Conservation (phyloP, 1,284 basidiomycete genomes). For the Moniliophthora roreri region DNA sequence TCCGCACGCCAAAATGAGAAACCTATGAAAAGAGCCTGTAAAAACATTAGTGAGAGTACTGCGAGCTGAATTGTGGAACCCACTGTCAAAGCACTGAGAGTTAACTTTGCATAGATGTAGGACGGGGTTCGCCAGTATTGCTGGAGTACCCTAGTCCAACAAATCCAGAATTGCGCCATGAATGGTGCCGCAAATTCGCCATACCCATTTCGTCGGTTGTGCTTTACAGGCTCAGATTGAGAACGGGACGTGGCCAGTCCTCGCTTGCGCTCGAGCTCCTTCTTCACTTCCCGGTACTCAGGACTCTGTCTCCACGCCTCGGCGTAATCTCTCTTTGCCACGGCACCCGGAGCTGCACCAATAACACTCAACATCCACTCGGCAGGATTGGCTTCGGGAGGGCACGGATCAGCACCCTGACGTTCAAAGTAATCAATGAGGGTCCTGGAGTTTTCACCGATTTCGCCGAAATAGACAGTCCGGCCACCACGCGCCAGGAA, state of each 20-base stretch:
- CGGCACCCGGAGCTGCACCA: conserved; percentile 23
- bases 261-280: conserved; percentile 28
- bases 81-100: conserved; percentile 38
- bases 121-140: conserved; percentile 51
- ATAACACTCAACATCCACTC: conserved; percentile 28
- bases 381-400: conserved; percentile 22
- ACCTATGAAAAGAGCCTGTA: conserved; percentile 49
- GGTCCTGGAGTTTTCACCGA: conserved; percentile 43
- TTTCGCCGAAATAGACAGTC: conserved; percentile 58
- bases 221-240: conserved; percentile 8
- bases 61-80: not conserved
- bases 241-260: conserved; percentile 17
- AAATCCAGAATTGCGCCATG: conserved; percentile 37
- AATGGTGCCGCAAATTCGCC: conserved; percentile 43
- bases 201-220: conserved; percentile 14
- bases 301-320: conserved; percentile 29
- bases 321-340: conserved; percentile 30
- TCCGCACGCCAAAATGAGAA: conserved; percentile 67
- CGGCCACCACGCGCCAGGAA: conserved; percentile 47
- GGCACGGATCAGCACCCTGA: conserved; percentile 37
- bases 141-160: conserved; percentile 27
- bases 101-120: conserved; percentile 68
- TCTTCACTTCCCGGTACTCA: conserved; percentile 26
- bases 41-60: not conserved
- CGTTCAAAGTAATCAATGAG: conserved; percentile 53